Conservation (phyloP, 805 yeast species). For the Wickerhamiella parazyma region DNA sequence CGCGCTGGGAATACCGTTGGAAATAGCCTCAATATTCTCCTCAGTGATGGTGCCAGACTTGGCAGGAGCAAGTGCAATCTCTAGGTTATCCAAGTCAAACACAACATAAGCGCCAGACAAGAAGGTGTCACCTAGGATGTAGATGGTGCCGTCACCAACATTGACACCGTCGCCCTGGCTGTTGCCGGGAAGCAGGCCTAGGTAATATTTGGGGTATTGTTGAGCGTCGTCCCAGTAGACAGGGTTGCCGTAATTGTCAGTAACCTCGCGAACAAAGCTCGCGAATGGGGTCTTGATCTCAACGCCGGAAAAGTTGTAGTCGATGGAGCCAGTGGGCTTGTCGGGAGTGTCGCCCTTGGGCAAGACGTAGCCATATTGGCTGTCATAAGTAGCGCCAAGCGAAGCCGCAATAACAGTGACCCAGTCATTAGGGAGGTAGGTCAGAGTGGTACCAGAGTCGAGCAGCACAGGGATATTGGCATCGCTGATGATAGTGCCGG, state of each 20-base stretch:
- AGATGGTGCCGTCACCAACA: conserved; percentile 12
- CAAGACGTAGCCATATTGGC: conserved; percentile 7
- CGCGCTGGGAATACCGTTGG: background rate
- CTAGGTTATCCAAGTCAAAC: conserved; percentile 43
- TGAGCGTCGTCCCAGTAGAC: background rate
- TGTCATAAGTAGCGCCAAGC: conserved; percentile 29
- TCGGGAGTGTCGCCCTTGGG: conserved; percentile 19
- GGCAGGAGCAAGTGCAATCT: conserved; percentile 38
- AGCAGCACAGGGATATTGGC: conserved; percentile 12
- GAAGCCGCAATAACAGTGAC: conserved; percentile 17
- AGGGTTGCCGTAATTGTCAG: background rate
- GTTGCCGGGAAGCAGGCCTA: too few species aligned
- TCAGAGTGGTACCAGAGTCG: conserved; percentile 16
- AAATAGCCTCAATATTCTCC: conserved; percentile 17
- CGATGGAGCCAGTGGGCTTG: conserved; percentile 19
- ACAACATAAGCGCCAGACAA: conserved; percentile 52
- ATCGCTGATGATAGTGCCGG: background rate
- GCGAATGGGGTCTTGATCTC: conserved; percentile 11
- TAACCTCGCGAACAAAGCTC: conserved; percentile 16
- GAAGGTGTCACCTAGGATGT: conserved; percentile 50
- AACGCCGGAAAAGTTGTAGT: conserved; percentile 2
- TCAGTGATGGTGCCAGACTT: conserved; percentile 9
- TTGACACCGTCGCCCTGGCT: background rate
- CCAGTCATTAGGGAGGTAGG: conserved; percentile 17
- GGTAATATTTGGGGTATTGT: too few species aligned